Base-by-base conservation (phyloP, 1,139 yeast species). In the Scheffersomyces stambukii region DNA sequence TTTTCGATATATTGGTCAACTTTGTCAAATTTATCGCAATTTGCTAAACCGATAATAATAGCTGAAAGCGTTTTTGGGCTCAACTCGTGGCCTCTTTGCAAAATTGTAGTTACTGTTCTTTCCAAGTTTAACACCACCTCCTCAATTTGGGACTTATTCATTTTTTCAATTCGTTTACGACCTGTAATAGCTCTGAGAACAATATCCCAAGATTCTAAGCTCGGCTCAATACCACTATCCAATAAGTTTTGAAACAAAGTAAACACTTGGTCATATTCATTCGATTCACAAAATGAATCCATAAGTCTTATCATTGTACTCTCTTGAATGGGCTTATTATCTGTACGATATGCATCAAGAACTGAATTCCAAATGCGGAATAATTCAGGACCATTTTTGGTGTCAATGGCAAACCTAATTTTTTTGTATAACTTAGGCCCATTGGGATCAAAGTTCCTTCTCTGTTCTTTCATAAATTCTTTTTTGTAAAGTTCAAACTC, bases 171-270 rank as follows among this genome's bases (percentile, higher is more conserved):
- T 24, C 52, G 38, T 6, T 41, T 29, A 2, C 68, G 61, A 34
- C 54, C 57, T 6, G 68, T 64, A 51, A 65, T 47, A 2, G 69
- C 53, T 32, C 56, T 50, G 27, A 67, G 42, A 4, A 61, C 55
- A 23, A 57, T 39, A 23, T 59, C 62, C 73, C 73, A 67, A 1
- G 67, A 43, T 2, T 42, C 35, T 8, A 48, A 40, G 8, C 54
- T 41, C 2, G 67, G 67, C 13, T 42, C 45, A 17, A 49, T 38
- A 3, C 64, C 62, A 15, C 43, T 43, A n/a, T 38, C 29, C 14
- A 60, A 32, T 46, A 67, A 46, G 21, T 46, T 49, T 31, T 60
- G 59, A 47, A 66, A 64, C 9, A 64, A 45, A 18, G 40, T 45
- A 37, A 63, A 57, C 4, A 63, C 67, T 12, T 51, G 48, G 14